Evolutionary conservation across 495 filamentous ascomycete genomes (phyloP).

Genomic region (Xylaria flabelliformis): DNA sequence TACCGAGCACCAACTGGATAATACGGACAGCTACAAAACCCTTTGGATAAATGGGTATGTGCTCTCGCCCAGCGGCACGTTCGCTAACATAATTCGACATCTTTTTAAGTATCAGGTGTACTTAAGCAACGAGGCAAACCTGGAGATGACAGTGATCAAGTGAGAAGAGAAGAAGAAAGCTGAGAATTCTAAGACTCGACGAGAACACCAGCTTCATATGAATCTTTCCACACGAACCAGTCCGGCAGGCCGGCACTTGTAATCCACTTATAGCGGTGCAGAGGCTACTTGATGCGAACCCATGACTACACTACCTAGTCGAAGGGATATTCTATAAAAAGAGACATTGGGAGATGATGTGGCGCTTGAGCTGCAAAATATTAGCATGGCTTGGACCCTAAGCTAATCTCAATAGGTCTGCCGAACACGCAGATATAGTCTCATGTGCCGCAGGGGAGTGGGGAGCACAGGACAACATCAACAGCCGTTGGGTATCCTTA

Average conservation of each 20-base stretch:
- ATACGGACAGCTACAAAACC: conserved; percentile 64
- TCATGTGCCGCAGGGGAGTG: not conserved
- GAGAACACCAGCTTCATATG: conserved; percentile 13
- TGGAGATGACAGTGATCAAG: not conserved
- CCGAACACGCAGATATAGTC: conserved; percentile 13
- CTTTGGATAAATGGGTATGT: conserved; percentile 52
- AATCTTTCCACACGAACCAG: not conserved
- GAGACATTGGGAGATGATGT: conserved; percentile 21
- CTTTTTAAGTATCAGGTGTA: not conserved
- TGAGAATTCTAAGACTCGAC: not conserved
- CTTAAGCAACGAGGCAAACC: not conserved
- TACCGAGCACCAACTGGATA: conserved; percentile 66
- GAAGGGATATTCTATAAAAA: conserved; percentile 15
- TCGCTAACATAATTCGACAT: conserved; percentile 20
- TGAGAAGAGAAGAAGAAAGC: not conserved
- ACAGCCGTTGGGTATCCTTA: no score
- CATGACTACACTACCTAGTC: not conserved
- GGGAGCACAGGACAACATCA: not conserved
- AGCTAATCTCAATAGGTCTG: conserved; percentile 13
- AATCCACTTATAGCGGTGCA: not conserved
- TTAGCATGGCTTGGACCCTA: not conserved
- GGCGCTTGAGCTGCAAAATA: conserved; percentile 15
- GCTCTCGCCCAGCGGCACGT: conserved; percentile 46
- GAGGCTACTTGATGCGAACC: not conserved
- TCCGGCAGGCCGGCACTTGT: not conserved